Percentiles rank a stretch among this genome's conserved stretches.
These are phyloP conservation scores for Ottelia alismoides DNA, from an alignment of 106 monocot species.

Conservation along the genomic window DNA sequence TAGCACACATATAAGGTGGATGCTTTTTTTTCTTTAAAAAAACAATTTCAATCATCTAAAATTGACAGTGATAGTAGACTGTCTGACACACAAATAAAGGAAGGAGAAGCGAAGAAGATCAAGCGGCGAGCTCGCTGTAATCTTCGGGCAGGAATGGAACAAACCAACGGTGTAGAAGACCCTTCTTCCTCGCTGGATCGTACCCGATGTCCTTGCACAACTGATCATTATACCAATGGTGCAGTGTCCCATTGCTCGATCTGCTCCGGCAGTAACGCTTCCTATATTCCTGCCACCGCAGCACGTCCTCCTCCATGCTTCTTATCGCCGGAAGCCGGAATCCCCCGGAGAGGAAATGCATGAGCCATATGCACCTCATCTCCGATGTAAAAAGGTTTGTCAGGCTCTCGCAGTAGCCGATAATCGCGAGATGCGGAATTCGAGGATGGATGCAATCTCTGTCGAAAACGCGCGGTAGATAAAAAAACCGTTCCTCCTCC, in stretches of 20 bases:
- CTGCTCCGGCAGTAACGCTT: background rate
- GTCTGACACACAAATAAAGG: too few relatives aligned
- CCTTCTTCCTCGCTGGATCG: constrained; percentile 15
- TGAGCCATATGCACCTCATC: constrained; percentile 12
- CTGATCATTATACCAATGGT: constrained; percentile 11
- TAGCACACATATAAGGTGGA: too few relatives aligned
- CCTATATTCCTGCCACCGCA: constrained; percentile 3
- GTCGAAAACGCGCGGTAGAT: too few relatives aligned
- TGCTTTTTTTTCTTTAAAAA: too few relatives aligned
- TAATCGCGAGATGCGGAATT: constrained; percentile 9
- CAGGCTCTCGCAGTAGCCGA: constrained; percentile 7
- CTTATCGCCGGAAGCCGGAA: constrained; percentile 3
- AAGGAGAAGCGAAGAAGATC: too few relatives aligned
- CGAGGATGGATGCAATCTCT: constrained; percentile 10
- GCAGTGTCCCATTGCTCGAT: background rate
- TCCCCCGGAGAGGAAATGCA: constrained; percentile 2
- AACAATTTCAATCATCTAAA: too few relatives aligned
- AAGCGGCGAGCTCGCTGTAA: too few relatives aligned
- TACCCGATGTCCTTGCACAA: constrained; percentile 11
- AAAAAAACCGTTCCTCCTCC: too few relatives aligned
- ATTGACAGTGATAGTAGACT: too few relatives aligned
- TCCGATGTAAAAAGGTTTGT: constrained; percentile 13
- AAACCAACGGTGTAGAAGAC: constrained; percentile 8
- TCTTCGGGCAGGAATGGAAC: constrained; percentile 1
- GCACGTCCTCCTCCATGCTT: constrained; percentile 1